Evolutionary conservation across 2,329 filamentous ascomycete genomes (phyloP).

Genomic region (Juglanconis juglandina): DNA sequence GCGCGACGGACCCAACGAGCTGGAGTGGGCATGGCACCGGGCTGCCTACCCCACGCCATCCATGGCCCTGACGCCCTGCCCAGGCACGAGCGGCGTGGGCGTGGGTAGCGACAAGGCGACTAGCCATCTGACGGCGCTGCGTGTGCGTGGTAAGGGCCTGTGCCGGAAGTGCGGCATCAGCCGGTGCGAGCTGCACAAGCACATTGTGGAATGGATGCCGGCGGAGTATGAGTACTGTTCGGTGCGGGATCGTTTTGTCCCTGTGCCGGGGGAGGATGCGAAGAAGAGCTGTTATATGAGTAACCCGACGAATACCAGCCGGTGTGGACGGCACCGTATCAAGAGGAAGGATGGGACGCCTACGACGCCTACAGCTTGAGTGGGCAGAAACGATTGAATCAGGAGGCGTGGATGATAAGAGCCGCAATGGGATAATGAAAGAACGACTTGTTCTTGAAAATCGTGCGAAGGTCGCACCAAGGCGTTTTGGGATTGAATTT

Average conservation of each 20-base stretch:
- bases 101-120: conserved; percentile 17
- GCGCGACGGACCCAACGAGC: conserved; percentile 58
- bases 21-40: conserved; percentile 62
- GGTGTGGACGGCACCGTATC: conserved; percentile 54
- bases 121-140: conserved; percentile 41
- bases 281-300: conserved; percentile 56
- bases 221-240: conserved; percentile 56
- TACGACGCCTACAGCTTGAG: neutral
- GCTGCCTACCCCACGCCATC: conserved; percentile 37
- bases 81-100: conserved; percentile 6
- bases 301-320: conserved; percentile 55
- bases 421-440: too few relatives aligned
- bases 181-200: conserved; percentile 61
- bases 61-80: conserved; percentile 16
- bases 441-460: too few relatives aligned
- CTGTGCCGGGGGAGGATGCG: conserved; percentile 42
- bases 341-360: conserved; percentile 25
- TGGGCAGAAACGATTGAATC: neutral
- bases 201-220: conserved; percentile 59
- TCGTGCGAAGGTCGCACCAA: too few relatives aligned
- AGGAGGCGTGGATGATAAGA: too few relatives aligned
- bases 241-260: conserved; percentile 56
- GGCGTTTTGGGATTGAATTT: neutral
- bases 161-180: conserved; percentile 60
- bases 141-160: conserved; percentile 56